Base-by-base conservation (phyloP, 2,329 filamentous ascomycete genomes). In the Torrubiella hemipterigena region DNA sequence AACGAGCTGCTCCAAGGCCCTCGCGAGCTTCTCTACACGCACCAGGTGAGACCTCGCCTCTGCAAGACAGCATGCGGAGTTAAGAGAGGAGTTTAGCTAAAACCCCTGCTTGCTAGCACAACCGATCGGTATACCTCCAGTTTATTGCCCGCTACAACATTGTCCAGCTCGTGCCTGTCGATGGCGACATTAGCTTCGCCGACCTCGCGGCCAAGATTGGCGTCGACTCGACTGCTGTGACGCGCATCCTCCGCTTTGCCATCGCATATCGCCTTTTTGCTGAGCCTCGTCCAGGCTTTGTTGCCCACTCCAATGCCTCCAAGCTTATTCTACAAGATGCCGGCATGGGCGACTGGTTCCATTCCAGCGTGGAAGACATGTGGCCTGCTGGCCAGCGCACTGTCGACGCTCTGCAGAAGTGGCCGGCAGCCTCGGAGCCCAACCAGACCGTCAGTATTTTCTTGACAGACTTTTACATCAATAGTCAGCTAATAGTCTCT, bases 191-290 rank as follows among this genome's bases (percentile, higher is more conserved):
- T 23, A 30, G 18, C 10, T 33, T 19, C 17, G 25, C 16, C 23
- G 31, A 33, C 14, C 19, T 33, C 14, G 25, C 31, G 17, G 20
- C 24, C 13, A 25, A 28, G 25, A 27, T 16, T 17, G 25, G 25
- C 25, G 13, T 33, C 23, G 24, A 33, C 22, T n/a, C 13, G 6
- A 16, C 17, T n/a, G 15, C 19, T 17, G 17, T 28, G 13, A 16
- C 16, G 15, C 25, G 17, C 23, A 22, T 33, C n/a, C 31, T 28
- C 17, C 17, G 31, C 31, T 14, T 25, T n/a, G 25, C 23, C 17
- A 33, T 21, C 16, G 24, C 17, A 12, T 17, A 28, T 17, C 31
- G 26, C 15, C 17, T 30, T 10, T 30, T 30, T 19, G 17, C 14
- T 14, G 29, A 30, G 15, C 29, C 16, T 17, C 21, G 29, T 16